A percentile compares a stretch with the other conserved stretches of the same genome.
Conservation (phyloP, 2,329 filamentous ascomycete genomes). For the Alternaria triticimaculans region DNA sequence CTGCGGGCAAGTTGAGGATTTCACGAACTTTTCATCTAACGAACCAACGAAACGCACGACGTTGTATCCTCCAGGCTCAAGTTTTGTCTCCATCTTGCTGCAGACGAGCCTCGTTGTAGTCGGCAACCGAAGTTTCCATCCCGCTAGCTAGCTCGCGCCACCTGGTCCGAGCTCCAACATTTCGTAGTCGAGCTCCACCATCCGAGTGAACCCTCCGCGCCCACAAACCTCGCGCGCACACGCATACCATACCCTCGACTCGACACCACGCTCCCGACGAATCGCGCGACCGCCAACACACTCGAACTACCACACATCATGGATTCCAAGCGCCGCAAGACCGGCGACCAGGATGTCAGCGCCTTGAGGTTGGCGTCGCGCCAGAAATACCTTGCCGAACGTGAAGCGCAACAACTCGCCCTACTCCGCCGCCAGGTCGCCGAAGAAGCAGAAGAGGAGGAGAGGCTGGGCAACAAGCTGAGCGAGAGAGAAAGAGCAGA, state of each 20-base stretch:
- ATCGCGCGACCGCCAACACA: neutral
- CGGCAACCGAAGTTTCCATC: neutral
- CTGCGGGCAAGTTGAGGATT: neutral
- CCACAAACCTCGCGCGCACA: neutral
- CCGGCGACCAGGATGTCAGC: conserved; percentile 57
- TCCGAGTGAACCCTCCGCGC: conserved; percentile 1
- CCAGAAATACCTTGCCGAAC: conserved; percentile 92
- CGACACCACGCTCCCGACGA: neutral
- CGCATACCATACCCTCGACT: neutral
- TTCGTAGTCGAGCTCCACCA: conserved; percentile 6
- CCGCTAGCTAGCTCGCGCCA: neutral
- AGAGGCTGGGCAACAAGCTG: conserved; percentile 72
- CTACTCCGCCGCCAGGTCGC: conserved; percentile 88
- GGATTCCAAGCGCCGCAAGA: conserved; percentile 40
- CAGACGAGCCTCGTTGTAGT: neutral
- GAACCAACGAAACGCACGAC: neutral
- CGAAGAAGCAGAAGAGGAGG: conserved; percentile 80
- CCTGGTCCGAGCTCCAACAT: conserved; percentile 17
- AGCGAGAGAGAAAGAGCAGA: conserved; percentile 80
- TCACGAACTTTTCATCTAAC: neutral
- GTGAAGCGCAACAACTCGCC: conserved; percentile 83
- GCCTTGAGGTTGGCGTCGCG: conserved; percentile 84
- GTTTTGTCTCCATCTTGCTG: neutral
- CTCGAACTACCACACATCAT: conserved; percentile 14
- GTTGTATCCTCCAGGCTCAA: neutral